Conservation (phyloP, 2,329 filamentous ascomycete species). For the Penicillium paneum region DNA sequence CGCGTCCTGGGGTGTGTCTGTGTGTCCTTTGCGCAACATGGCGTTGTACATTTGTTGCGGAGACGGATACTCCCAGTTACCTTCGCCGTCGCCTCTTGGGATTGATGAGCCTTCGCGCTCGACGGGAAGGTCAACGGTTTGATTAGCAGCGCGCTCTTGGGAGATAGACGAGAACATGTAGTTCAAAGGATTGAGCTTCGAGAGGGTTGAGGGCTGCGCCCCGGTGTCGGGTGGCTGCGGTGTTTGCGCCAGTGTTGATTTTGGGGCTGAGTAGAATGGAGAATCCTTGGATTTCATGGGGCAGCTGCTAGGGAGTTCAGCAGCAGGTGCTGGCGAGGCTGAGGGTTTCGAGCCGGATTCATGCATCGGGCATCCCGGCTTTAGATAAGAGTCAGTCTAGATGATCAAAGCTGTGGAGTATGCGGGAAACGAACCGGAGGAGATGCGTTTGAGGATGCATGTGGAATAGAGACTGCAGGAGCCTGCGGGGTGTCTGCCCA, state of each 20-base stretch:
- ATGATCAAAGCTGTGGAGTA: neutral
- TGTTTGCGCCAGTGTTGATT: constrained; percentile 31
- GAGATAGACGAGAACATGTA: constrained; percentile 92
- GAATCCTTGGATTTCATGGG: constrained; percentile 50
- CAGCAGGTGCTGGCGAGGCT: constrained; percentile 28
- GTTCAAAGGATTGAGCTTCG: constrained; percentile 77
- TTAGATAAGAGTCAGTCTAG: constrained; percentile 24
- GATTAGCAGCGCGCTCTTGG: constrained; percentile 70
- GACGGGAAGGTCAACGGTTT: constrained; percentile 71
- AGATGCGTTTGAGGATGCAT: constrained; percentile 47
- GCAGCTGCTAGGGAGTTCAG: constrained; percentile 38
- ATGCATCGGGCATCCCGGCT: constrained; percentile 71
- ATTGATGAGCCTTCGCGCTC: constrained; percentile 84
- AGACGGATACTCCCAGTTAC: constrained; percentile 96
- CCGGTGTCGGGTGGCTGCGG: constrained; percentile 29
- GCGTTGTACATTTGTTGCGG: constrained; percentile 99
- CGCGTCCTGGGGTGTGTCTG: constrained; percentile 86
- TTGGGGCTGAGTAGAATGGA: constrained; percentile 44
- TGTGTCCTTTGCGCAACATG: constrained; percentile 91
- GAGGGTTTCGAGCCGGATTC: constrained; percentile 40
- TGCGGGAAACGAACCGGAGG: constrained; percentile 51
- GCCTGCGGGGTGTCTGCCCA: constrained; percentile 57
- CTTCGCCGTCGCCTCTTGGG: constrained; percentile 70
- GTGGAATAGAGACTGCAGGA: constrained; percentile 48
- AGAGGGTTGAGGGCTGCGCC: constrained; percentile 51